Base-by-base conservation (phyloP, 2,329 filamentous ascomycete species). In the Paecilomyces sp. region DNA sequence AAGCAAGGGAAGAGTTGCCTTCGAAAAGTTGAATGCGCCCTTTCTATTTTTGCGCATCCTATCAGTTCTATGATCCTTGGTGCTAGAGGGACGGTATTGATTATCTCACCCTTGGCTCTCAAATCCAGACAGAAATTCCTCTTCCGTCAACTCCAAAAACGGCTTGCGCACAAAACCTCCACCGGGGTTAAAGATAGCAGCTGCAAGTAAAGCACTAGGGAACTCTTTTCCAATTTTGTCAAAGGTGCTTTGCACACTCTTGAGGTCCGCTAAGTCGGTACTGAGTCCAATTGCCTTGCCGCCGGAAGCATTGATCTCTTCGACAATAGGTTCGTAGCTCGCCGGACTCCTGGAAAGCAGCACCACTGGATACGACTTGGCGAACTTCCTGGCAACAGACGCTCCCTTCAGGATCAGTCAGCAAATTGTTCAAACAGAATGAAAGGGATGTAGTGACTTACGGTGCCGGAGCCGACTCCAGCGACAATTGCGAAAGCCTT, bases 1-100 rank as follows among this genome's bases (percentile, higher is more conserved):
- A 1, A 96, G 83, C 1, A 88, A 79, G 0, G 92, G 91, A 0
- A 96, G 76, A 0, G 84, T 79, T 2, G 81, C 80, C 72, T 93
- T 87, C 0, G 90, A 85, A 73, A 96, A 96, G 66, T 87, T 77
- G 73, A 91, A 91, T 30, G 89, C 88, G 12, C 90, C 91, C 41
- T 74, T 71, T 52, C 75, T 77, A 57, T 60, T 3, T 28, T 28
- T 6, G 1, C 25, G 22, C 25, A 28, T 28, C 25, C n/a, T 47
- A 47, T 47, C 41, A 47, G 41, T n/a, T 47, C n/a, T 6, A 47
- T 18, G 9, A 18, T 47, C 41, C n/a, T 47, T 8, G 4, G 18
- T 13, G 6, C 51, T 22, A 31, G 0, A 24, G 28, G 18, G 30
- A n/a, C 31, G 9, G n/a, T 33, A 30, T 53, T 28, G 18, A 55